These are phyloP conservation scores for Globisporangium carolinianum DNA, from an alignment of 352 stramenopile genomes.

Conservation along the genomic window DNA sequence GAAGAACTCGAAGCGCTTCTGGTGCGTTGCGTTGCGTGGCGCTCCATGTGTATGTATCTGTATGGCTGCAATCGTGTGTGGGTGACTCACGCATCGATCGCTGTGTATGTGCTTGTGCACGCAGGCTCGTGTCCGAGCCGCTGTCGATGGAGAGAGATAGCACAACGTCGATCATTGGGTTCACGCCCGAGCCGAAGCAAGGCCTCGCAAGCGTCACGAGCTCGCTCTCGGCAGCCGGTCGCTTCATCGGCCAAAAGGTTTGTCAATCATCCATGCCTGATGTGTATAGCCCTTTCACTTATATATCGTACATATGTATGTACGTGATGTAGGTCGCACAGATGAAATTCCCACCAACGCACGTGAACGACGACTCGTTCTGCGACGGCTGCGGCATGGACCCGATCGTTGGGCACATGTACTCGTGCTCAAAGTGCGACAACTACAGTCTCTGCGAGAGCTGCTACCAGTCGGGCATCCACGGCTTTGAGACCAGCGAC, in stretches of 20 bases:
- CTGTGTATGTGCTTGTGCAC: not conserved
- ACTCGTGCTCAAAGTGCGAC: constrained; percentile 79
- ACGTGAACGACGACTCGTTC: constrained; percentile 87
- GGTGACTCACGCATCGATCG: not conserved
- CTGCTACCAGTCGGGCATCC: constrained; percentile 80
- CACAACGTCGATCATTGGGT: constrained; percentile 67
- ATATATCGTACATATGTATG: not conserved
- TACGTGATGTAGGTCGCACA: constrained; percentile 35
- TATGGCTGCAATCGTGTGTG: too few relatives aligned
- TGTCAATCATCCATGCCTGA: not conserved
- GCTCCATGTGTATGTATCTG: not conserved
- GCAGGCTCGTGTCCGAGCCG: constrained; percentile 77
- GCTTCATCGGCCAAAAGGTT: constrained; percentile 74
- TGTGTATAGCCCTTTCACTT: not conserved
- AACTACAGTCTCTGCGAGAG: constrained; percentile 81
- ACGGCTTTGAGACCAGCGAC: constrained; percentile 79
- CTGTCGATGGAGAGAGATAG: constrained; percentile 74
- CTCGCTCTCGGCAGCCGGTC: constrained; percentile 62
- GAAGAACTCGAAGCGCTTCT: constrained; percentile 77
- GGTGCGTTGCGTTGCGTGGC: constrained; percentile 15
- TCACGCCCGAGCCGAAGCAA: constrained; percentile 35
- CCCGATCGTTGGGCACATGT: constrained; percentile 85
- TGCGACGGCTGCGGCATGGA: constrained; percentile 88
- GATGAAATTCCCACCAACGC: constrained; percentile 63
- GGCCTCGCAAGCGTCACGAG: constrained; percentile 53